Conservation (phyloP, 2,329 filamentous ascomycete genomes). For the Pseudopyricularia javanii region DNA sequence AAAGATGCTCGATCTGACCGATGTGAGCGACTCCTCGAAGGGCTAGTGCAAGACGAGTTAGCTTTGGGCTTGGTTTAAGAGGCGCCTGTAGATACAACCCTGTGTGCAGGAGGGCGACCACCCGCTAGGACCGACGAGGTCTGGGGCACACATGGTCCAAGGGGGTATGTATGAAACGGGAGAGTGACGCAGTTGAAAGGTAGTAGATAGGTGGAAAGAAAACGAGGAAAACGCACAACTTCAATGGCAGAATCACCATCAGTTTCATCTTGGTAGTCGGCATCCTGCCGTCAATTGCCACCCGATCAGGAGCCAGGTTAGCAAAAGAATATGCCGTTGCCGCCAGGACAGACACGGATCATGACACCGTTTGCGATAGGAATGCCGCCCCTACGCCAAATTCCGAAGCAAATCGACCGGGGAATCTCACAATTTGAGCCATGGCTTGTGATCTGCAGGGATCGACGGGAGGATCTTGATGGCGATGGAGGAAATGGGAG, state of each 20-base stretch:
- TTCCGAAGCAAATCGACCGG: no score
- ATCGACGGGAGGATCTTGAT: background rate
- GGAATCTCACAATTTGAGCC: background rate
- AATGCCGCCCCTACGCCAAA: no score
- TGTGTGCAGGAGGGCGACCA: no score
- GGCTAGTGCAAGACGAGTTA: slow-evolving; percentile 4
- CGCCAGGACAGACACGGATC: no score
- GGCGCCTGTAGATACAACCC: no score
- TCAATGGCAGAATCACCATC: slow-evolving; percentile 6
- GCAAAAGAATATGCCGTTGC: no score
- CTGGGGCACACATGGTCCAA: background rate
- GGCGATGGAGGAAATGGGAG: background rate
- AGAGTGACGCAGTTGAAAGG: no score
- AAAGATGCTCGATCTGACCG: slow-evolving; percentile 11
- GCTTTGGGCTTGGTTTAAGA: background rate
- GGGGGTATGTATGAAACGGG: no score
- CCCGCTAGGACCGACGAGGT: background rate
- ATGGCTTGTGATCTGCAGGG: background rate
- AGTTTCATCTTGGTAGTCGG: slow-evolving; percentile 2
- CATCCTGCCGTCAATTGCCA: slow-evolving; percentile 1
- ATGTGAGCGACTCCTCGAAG: slow-evolving; percentile 9
- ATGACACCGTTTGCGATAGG: no score
- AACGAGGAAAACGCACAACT: slow-evolving; percentile 2
- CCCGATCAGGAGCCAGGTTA: background rate
- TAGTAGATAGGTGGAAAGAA: no score